Base-by-base conservation (phyloP, 345 rosid genomes). In the Corchorus olitorius region DNA sequence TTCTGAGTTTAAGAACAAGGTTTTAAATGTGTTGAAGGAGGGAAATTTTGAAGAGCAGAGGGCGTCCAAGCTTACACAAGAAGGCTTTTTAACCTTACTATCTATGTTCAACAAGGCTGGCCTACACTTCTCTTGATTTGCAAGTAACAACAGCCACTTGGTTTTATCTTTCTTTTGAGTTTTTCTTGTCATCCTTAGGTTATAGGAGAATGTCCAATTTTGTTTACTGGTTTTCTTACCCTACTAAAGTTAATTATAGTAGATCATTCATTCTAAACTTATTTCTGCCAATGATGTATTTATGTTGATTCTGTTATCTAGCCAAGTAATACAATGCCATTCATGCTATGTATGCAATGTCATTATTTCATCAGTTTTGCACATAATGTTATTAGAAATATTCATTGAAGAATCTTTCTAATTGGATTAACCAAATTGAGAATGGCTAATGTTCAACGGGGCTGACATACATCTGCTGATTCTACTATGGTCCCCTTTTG, bases 61-160 rank as follows among this genome's bases (percentile, higher is more conserved):
- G 62, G 83, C 94, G 8, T 92, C 94, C 5, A 92, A 90, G 79
- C 84, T 92, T 39, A 64, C 94, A 0, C 97, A 93, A 45, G 92
- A 91, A 78, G 94, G 92, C 83, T 94, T 94, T 83, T 80, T 94
- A 74, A 89, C 87, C 83, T 77, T 91, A 37, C 94, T 94, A 58
- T 90, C 98, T 43, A 83, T 88, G 67, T 94, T 94, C 86, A 94
- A 92, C 83, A 88, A 88, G 90, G 93, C 88, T 19, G 97, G 97
- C 73, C 81, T 94, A 60, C 98, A 94, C 83, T 92, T 94, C 65
- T 77, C 90, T 6, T 89, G 79, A 88, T 75, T 64, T 39, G 27
- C 27, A 27, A 27, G 27, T 27, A 14, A 0, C 20, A 6, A 14
- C 6, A 48, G 15, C 14, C 71, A 41, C 37, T 48, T 71, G 70